A percentile compares a stretch with the other conserved stretches of the same genome.
Conservation (phyloP, 1,284 basidiomycete genomes). For the Ceratobasidium sp. region DNA sequence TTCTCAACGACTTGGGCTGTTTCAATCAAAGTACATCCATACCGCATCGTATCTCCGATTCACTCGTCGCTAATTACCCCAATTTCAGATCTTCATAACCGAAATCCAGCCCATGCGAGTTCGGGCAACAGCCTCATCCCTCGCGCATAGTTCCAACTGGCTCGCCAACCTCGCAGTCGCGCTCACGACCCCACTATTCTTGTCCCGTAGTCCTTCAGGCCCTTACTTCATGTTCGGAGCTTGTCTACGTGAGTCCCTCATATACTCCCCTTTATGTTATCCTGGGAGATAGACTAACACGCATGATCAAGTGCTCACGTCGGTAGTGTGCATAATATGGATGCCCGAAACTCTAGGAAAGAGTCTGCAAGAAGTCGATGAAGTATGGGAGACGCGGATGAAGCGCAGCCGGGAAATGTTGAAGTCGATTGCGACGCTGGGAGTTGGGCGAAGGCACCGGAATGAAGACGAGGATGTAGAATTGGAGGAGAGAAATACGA, state of each 20-base stretch:
- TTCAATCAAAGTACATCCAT: constrained; percentile 43
- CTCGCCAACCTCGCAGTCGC: constrained; percentile 61
- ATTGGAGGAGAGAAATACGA: not conserved
- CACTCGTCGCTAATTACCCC: not conserved
- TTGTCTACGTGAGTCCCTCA: constrained; percentile 47
- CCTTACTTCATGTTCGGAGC: constrained; percentile 64
- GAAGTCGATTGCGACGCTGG: constrained; percentile 17
- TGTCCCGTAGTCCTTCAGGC: constrained; percentile 58
- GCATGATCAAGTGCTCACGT: constrained; percentile 52
- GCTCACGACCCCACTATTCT: constrained; percentile 61
- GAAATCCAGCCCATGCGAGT: constrained; percentile 60
- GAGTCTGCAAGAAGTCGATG: constrained; percentile 59
- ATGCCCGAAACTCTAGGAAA: constrained; percentile 62
- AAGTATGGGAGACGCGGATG: constrained; percentile 52
- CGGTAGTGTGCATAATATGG: constrained; percentile 57
- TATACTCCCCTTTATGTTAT: not conserved
- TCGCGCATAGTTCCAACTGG: constrained; percentile 59
- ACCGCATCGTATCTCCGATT: not conserved
- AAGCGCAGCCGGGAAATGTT: constrained; percentile 10
- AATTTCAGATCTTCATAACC: constrained; percentile 54
- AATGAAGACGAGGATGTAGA: constrained; percentile 11
- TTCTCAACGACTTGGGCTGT: constrained; percentile 59
- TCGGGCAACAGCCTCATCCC: constrained; percentile 55
- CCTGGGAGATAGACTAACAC: constrained; percentile 38
- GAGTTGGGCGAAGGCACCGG: constrained; percentile 6